Conservation (phyloP, 495 filamentous ascomycete genomes). For the Monascus purpureus region DNA sequence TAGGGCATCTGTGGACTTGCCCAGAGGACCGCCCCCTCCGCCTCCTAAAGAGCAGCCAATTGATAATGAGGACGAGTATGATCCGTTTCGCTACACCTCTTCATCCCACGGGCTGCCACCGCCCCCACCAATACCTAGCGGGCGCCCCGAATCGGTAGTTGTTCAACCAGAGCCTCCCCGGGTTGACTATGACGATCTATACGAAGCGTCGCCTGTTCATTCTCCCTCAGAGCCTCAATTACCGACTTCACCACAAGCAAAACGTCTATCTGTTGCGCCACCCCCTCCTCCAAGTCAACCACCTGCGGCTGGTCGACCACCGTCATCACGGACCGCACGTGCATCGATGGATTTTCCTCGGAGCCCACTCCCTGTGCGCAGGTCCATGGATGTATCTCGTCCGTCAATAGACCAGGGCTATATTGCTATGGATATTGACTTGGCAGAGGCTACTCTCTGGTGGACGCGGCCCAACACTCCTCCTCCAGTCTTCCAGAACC, state of each 20-base stretch:
- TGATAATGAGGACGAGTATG: slow-evolving; percentile 55
- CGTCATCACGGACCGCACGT: slow-evolving; percentile 33
- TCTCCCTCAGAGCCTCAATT: slow-evolving; percentile 23
- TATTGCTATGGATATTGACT: slow-evolving; percentile 77
- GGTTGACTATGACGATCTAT: slow-evolving; percentile 35
- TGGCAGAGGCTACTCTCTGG: slow-evolving; percentile 60
- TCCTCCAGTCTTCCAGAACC: slow-evolving; percentile 67
- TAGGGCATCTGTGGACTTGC: slow-evolving; percentile 49
- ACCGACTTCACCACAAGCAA: slow-evolving; percentile 26
- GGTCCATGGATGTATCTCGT: slow-evolving; percentile 60
- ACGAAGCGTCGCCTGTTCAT: slow-evolving; percentile 40
- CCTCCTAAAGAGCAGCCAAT: slow-evolving; percentile 26
- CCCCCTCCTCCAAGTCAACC: slow-evolving; percentile 16
- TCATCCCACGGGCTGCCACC: slow-evolving; percentile 26
- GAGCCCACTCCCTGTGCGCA: slow-evolving; percentile 31
- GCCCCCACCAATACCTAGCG: slow-evolving; percentile 12
- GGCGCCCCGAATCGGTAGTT: slow-evolving; percentile 8
- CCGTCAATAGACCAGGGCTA: slow-evolving; percentile 60
- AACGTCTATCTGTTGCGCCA: slow-evolving; percentile 15
- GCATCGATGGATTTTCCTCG: slow-evolving; percentile 60
- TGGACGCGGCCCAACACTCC: slow-evolving; percentile 61
- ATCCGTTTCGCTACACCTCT: slow-evolving; percentile 54
- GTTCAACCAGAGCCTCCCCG: slow-evolving; percentile 15
- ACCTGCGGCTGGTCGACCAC: slow-evolving; percentile 30
- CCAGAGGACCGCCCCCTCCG: slow-evolving; percentile 52